Conservation (phyloP, 2,329 filamentous ascomycete genomes). For the Fonsecaea pedrosoi region DNA sequence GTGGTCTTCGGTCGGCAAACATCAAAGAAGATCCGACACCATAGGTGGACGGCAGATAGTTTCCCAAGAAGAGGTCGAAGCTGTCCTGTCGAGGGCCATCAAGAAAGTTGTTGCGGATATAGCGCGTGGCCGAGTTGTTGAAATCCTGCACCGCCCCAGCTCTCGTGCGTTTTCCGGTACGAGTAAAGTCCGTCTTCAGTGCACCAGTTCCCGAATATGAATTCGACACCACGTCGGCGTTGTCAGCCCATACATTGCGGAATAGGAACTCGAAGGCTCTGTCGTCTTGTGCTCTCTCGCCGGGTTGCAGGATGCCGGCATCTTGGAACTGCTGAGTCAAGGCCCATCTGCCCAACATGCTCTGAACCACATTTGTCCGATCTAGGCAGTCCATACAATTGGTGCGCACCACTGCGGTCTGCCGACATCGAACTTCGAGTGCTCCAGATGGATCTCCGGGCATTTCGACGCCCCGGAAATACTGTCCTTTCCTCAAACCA, state of each 20-base stretch:
- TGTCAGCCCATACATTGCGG: slow-evolving; percentile 98
- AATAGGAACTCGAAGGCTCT: slow-evolving; percentile 85
- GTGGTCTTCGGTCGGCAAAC: slow-evolving; percentile 82
- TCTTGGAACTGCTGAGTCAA: slow-evolving; percentile 89
- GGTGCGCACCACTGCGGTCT: slow-evolving; percentile 90
- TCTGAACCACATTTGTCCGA: slow-evolving; percentile 96
- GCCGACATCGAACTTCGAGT: slow-evolving; percentile 78
- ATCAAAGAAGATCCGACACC: slow-evolving; percentile 74
- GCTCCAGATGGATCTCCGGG: slow-evolving; percentile 72
- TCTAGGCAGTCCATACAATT: slow-evolving; percentile 99
- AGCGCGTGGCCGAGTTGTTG: slow-evolving; percentile 85
- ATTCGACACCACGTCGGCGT: slow-evolving; percentile 91
- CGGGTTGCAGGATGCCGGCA: slow-evolving; percentile 75
- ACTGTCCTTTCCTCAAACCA: slow-evolving; percentile 78
- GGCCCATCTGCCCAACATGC: slow-evolving; percentile 90
- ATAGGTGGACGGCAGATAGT: slow-evolving; percentile 76
- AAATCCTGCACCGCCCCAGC: slow-evolving; percentile 84
- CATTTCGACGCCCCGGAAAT: slow-evolving; percentile 91
- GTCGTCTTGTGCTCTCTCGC: slow-evolving; percentile 81
- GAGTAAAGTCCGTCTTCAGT: slow-evolving; percentile 96
- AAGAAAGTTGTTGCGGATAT: slow-evolving; percentile 90
- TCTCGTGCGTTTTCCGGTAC: slow-evolving; percentile 87
- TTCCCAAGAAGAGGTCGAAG: slow-evolving; percentile 91
- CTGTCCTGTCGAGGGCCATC: slow-evolving; percentile 95
- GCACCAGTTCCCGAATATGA: slow-evolving; percentile 96